Evolutionary conservation across 2,329 filamentous ascomycete genomes (phyloP).

Genomic region (Paramyrothecium roridum): DNA sequence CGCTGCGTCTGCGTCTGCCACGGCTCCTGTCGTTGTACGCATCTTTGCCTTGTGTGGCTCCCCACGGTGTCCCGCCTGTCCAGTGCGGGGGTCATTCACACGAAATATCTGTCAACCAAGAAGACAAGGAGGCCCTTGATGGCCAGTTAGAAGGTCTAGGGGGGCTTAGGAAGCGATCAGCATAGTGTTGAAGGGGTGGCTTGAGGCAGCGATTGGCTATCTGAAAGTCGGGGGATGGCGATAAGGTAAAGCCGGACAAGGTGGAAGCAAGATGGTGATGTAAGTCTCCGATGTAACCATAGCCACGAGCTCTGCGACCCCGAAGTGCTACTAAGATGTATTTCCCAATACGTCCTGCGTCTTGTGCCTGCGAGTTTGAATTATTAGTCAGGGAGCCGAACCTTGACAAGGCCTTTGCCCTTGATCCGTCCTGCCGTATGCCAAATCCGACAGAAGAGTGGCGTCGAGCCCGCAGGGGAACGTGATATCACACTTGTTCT

Average conservation of each 20-base stretch:
- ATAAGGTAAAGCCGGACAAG: not conserved
- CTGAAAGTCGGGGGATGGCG: not conserved
- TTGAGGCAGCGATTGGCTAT: not conserved
- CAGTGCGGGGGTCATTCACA: not conserved
- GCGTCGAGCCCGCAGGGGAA: not conserved
- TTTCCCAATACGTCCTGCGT: not conserved
- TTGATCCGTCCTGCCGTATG: not conserved
- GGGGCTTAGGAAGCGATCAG: not conserved
- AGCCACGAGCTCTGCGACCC: not conserved
- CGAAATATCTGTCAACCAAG: no score
- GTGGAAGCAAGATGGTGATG: not conserved
- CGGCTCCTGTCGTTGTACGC: not conserved
- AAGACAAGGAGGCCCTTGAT: no score
- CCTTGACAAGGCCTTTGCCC: not conserved
- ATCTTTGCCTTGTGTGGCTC: not conserved
- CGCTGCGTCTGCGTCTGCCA: not conserved
- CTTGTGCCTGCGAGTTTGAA: not conserved
- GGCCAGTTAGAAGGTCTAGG: not conserved
- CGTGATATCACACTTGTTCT: not conserved
- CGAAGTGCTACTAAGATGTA: not conserved
- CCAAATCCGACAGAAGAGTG: not conserved
- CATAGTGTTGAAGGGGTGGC: no score
- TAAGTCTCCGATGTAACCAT: not conserved
- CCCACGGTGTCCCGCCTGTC: not conserved
- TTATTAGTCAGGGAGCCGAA: not conserved